Evolutionary conservation across 2,329 filamentous ascomycete genomes (phyloP).

Genomic region (Sporothrix pallida): DNA sequence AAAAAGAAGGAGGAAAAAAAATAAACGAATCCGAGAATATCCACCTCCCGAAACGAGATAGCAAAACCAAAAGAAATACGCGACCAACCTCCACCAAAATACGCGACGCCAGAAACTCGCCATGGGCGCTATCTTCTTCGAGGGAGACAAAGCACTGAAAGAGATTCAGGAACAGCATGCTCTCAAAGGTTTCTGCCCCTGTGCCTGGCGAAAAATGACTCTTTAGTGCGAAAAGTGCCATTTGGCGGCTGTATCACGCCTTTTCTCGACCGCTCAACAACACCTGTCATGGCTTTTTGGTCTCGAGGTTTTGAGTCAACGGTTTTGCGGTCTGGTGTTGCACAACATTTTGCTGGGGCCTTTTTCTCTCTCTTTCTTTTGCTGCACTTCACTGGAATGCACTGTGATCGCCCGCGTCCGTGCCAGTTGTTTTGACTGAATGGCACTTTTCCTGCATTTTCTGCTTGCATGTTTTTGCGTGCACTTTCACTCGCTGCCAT

Average conservation of each 20-base stretch:
- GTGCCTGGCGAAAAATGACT: not conserved
- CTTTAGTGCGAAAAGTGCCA: not conserved
- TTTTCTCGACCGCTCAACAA: not conserved
- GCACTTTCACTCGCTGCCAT: not conserved
- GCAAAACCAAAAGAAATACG: constrained; percentile 5
- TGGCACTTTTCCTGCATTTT: not conserved
- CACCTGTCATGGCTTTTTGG: too few species aligned
- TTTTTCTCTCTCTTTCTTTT: not conserved
- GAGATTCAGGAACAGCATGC: not conserved
- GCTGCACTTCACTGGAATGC: not conserved
- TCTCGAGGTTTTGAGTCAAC: too few species aligned
- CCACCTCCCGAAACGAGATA: constrained; percentile 9
- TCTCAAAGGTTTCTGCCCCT: not conserved
- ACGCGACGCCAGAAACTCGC: not conserved
- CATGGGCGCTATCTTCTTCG: not conserved
- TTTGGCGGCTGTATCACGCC: constrained; percentile 19
- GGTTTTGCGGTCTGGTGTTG: not conserved
- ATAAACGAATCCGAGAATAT: not conserved
- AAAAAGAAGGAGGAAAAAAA: not conserved
- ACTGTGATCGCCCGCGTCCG: not conserved
- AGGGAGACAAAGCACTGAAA: not conserved
- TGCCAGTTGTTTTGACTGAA: not conserved
- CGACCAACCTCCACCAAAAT: not conserved
- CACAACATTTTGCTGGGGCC: not conserved
- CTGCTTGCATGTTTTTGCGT: not conserved